Evolutionary conservation across 164 flowering plant species (phyloP).

Genomic region (Aristolochia fimbriata): DNA sequence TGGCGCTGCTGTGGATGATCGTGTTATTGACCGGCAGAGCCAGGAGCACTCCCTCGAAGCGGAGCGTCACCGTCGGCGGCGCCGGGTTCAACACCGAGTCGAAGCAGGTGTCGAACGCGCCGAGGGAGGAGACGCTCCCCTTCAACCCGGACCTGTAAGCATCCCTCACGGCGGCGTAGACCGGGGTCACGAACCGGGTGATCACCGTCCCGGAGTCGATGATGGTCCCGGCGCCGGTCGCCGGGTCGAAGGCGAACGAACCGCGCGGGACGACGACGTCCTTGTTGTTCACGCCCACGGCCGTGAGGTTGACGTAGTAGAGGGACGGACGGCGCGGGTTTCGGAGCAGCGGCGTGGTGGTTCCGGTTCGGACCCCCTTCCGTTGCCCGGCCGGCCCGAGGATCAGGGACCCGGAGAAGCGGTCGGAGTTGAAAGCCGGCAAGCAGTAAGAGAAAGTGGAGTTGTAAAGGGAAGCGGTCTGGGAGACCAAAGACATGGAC

Average conservation of each 20-base stretch:
- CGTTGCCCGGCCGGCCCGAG: slow-evolving; percentile 81
- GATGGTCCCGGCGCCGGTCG: slow-evolving; percentile 82
- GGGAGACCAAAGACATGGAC: slow-evolving; percentile 62
- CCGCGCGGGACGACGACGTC: slow-evolving; percentile 37
- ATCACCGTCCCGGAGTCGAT: slow-evolving; percentile 88
- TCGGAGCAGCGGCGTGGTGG: slow-evolving; percentile 59
- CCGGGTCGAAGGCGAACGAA: slow-evolving; percentile 47
- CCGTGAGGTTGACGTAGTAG: slow-evolving; percentile 86
- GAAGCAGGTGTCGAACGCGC: slow-evolving; percentile 88
- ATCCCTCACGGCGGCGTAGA: slow-evolving; percentile 50
- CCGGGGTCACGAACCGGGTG: slow-evolving; percentile 63
- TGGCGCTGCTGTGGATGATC: slow-evolving; percentile 65
- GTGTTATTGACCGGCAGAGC: slow-evolving; percentile 65
- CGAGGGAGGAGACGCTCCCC: slow-evolving; percentile 46
- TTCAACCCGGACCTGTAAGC: slow-evolving; percentile 49
- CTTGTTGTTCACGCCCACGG: slow-evolving; percentile 53
- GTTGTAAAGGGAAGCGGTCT: slow-evolving; percentile 53
- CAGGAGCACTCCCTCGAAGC: slow-evolving; percentile 54
- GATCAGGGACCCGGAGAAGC: slow-evolving; percentile 77
- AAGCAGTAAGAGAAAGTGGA: slow-evolving; percentile 83
- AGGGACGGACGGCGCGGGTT: slow-evolving; percentile 80
- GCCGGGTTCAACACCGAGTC: slow-evolving; percentile 23
- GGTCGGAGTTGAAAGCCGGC: slow-evolving; percentile 73
- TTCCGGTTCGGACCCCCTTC: slow-evolving; percentile 24
- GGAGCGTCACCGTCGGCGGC: slow-evolving; percentile 52